phyloP scores from a whole-genome alignment of 495 filamentous ascomycete species.

The Hyphodiscus hymeniophilus region DNA sequence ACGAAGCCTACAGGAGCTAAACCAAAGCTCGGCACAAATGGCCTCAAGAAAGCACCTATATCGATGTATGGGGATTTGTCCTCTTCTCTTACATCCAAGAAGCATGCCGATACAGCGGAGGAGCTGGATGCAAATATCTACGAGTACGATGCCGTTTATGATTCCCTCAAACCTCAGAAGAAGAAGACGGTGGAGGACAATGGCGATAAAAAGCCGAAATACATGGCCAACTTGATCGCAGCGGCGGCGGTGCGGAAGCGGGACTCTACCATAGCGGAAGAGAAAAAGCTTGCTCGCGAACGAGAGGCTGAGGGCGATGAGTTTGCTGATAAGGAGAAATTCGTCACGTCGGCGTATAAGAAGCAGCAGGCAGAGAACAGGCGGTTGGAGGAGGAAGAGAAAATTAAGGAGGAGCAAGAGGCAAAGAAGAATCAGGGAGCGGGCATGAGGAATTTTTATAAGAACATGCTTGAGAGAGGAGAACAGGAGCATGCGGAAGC shows the following conservation, averaged over 20 bases:
- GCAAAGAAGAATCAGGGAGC: slow-evolving; percentile 54
- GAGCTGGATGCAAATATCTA: slow-evolving; percentile 60
- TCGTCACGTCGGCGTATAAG: slow-evolving; percentile 94
- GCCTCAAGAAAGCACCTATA: slow-evolving; percentile 22
- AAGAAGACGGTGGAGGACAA: slow-evolving; percentile 21
- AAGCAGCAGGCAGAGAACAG: slow-evolving; percentile 80
- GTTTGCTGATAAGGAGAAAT: slow-evolving; percentile 91
- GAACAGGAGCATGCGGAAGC: slow-evolving; percentile 69
- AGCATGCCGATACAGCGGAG: slow-evolving; percentile 47
- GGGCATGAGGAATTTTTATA: slow-evolving; percentile 85
- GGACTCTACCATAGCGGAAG: slow-evolving; percentile 78
- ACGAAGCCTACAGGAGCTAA: slow-evolving; percentile 14
- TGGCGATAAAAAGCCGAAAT: slow-evolving; percentile 57
- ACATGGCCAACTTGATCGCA: slow-evolving; percentile 72
- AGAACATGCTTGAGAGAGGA: slow-evolving; percentile 66
- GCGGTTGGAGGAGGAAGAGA: slow-evolving; percentile 76
- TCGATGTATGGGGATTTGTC: slow-evolving; percentile 47
- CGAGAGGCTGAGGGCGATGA: slow-evolving; percentile 90
- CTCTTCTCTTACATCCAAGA: slow-evolving; percentile 42
- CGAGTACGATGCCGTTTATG: slow-evolving; percentile 69
- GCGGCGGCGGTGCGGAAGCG: slow-evolving; percentile 83
- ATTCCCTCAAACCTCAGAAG: slow-evolving; percentile 46
- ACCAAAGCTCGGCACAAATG: slow-evolving; percentile 23
- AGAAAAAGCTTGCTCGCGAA: slow-evolving; percentile 78
- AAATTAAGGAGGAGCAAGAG: slow-evolving; percentile 57